Evolutionary conservation across 164 flowering plant genomes (phyloP).

Genomic region (Magnolia officinalis): DNA sequence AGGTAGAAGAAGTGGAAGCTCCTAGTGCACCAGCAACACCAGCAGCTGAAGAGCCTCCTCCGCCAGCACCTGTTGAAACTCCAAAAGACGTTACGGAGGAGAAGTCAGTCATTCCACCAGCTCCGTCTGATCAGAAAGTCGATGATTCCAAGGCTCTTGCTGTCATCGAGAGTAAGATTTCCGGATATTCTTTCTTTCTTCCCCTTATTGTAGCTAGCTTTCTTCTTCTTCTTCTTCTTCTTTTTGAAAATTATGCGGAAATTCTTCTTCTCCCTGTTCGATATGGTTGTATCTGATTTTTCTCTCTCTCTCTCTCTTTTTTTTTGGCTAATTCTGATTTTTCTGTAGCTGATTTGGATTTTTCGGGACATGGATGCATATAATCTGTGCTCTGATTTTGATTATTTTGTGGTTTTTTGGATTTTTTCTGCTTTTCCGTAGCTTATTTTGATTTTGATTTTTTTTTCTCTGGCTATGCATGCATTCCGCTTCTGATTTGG

Average conservation of each 20-base stretch:
- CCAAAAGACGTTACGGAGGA: slow-evolving; percentile 32
- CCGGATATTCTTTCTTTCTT: neutral
- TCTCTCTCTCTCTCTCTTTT: neutral
- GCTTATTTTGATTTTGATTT: too few species aligned
- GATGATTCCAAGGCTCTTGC: slow-evolving; percentile 56
- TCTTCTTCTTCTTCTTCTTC: too few species aligned
- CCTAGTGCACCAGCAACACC: slow-evolving; percentile 5
- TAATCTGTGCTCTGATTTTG: neutral
- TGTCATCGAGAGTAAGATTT: slow-evolving; percentile 39
- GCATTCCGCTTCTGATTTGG: too few species aligned
- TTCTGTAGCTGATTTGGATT: too few species aligned
- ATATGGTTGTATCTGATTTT: neutral
- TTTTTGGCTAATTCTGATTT: too few species aligned
- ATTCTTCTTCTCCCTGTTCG: neutral
- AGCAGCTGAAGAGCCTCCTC: slow-evolving; percentile 16
- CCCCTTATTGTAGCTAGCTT: neutral
- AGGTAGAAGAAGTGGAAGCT: slow-evolving; percentile 27
- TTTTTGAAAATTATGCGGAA: neutral
- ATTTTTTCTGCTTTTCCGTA: neutral
- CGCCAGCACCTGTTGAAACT: slow-evolving; percentile 14
- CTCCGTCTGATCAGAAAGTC: slow-evolving; percentile 22
- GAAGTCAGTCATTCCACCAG: slow-evolving; percentile 34
- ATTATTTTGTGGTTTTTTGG: too few species aligned
- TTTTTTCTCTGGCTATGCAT: too few species aligned
- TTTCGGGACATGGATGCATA: too few species aligned